Evolutionary conservation across 495 filamentous ascomycete species (phyloP), one percentile per base, ranked within the genome.

Genomic region (Opeltia flavorubescens): DNA sequence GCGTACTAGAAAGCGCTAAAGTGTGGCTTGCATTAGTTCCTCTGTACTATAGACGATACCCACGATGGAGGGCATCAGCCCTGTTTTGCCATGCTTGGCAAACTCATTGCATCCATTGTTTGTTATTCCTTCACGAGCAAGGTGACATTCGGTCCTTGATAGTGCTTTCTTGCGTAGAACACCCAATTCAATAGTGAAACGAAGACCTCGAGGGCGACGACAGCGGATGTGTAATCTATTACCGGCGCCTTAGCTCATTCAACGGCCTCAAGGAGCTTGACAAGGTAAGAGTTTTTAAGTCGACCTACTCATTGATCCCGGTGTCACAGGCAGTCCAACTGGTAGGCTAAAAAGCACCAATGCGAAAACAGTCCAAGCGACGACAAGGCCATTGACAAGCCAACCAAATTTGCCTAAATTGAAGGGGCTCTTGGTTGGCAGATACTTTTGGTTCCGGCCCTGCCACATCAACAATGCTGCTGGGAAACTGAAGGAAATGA

Each of bases 221-320:
- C 62, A 0, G 55, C 59, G 15, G 59, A 51, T 2, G 60, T 56
- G 49, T 65, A 65, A 48, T 62, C 58, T 64, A 42, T n/a, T 4
- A 29, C 24, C 13, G 17, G 47, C 4, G 5, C n/a, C 21, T 23
- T 15, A 20, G 20, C 15, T 26, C 6, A 26, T 1, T 40, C 9
- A 12, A n/a, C 3, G 13, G 9, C 4, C 35, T 8, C 13, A n/a
- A n/a, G n/a, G 17, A 8, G 5, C 35, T 25, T n/a, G 4, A 28
- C 9, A 25, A n/a, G 6, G 4, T 33, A 49, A 18, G 13, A n/a
- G n/a, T n/a, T n/a, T n/a, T n/a, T n/a, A n/a, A n/a, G n/a, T n/a
- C n/a, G n/a, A n/a, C n/a, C n/a, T 44, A 49, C 47, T 49, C 47
- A 49, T 49, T 3, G 23, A 29, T 20, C 27, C 39, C 24, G 20